A percentile compares a stretch with the other conserved stretches of the same genome.
Evolutionary conservation across 305 asterid genomes (phyloP).

Genomic region (Salvia sclarea): DNA sequence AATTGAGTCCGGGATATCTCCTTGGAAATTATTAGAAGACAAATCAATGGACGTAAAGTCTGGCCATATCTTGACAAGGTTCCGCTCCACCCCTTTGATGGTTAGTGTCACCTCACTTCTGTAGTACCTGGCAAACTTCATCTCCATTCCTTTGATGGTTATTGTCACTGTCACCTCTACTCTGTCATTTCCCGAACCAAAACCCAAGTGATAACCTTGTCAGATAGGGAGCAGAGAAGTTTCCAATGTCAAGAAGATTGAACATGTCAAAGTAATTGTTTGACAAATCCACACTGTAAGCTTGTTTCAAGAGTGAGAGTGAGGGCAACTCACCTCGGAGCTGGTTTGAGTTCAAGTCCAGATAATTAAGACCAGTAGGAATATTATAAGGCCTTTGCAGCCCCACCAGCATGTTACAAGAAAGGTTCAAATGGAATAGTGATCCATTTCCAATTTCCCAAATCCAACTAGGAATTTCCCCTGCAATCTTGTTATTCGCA

Average conservation of each 20-base stretch:
- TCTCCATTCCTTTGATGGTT: too few relatives aligned
- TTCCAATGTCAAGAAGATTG: not conserved
- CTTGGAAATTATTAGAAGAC: slow-evolving; percentile 46
- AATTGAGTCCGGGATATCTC: slow-evolving; percentile 33
- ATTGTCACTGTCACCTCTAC: too few relatives aligned
- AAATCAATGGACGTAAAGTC: slow-evolving; percentile 41
- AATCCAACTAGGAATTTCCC: slow-evolving; percentile 4
- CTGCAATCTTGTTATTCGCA: slow-evolving; percentile 24
- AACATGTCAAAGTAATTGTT: not conserved
- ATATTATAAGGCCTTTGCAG: too few relatives aligned
- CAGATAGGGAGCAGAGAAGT: too few relatives aligned
- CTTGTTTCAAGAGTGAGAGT: not conserved
- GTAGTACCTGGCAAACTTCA: too few relatives aligned
- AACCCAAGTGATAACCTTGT: too few relatives aligned
- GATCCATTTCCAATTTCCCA: slow-evolving; percentile 21
- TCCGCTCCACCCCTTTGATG: slow-evolving; percentile 32
- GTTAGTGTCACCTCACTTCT: too few relatives aligned
- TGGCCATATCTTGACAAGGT: not conserved
- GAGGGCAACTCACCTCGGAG: not conserved
- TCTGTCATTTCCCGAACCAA: too few relatives aligned
- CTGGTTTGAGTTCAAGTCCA: slow-evolving; percentile 9
- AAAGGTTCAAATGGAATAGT: not conserved
- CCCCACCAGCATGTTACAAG: slow-evolving; percentile 18
- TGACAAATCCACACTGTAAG: not conserved
- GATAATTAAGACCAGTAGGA: too few relatives aligned